Evolutionary conservation across 495 filamentous ascomycete species (phyloP).

Genomic region (Pseudomonodictys pantanalensis): DNA sequence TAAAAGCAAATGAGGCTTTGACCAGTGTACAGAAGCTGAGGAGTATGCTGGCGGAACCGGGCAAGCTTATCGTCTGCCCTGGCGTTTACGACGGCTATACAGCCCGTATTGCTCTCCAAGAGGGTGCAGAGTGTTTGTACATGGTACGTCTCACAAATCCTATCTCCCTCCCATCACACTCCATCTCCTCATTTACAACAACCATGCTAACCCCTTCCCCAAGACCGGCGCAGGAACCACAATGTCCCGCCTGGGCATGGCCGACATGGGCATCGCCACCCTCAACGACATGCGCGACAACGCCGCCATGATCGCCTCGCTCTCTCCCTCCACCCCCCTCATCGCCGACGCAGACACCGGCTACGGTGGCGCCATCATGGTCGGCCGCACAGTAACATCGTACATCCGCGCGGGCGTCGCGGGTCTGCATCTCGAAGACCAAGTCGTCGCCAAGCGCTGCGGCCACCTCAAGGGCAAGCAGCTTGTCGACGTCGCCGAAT

Average conservation of each 20-base stretch:
- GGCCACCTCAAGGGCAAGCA: constrained; percentile 52
- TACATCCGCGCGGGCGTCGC: constrained; percentile 69
- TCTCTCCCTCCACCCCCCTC: constrained; percentile 56
- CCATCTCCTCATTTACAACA: background rate
- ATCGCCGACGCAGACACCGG: constrained; percentile 67
- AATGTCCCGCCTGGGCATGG: constrained; percentile 60
- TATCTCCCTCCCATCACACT: background rate
- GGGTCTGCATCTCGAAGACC: constrained; percentile 70
- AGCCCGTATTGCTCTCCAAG: constrained; percentile 59
- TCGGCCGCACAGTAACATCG: constrained; percentile 59
- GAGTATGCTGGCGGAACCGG: constrained; percentile 31
- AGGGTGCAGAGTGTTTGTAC: constrained; percentile 63
- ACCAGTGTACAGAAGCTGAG: constrained; percentile 31
- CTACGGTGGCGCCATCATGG: constrained; percentile 50
- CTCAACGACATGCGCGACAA: constrained; percentile 65
- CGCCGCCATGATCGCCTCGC: constrained; percentile 63
- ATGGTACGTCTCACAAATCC: constrained; percentile 52
- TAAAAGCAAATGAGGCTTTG: background rate
- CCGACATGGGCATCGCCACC: constrained; percentile 64
- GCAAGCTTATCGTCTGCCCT: constrained; percentile 50
- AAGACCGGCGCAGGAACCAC: constrained; percentile 69
- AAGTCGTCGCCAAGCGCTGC: constrained; percentile 59
- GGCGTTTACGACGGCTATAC: constrained; percentile 70
- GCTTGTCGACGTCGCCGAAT: constrained; percentile 54
- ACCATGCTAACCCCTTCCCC: constrained; percentile 8